phyloP scores from a whole-genome alignment of 2,329 filamentous ascomycete species.

The Penicillium sp. region DNA sequence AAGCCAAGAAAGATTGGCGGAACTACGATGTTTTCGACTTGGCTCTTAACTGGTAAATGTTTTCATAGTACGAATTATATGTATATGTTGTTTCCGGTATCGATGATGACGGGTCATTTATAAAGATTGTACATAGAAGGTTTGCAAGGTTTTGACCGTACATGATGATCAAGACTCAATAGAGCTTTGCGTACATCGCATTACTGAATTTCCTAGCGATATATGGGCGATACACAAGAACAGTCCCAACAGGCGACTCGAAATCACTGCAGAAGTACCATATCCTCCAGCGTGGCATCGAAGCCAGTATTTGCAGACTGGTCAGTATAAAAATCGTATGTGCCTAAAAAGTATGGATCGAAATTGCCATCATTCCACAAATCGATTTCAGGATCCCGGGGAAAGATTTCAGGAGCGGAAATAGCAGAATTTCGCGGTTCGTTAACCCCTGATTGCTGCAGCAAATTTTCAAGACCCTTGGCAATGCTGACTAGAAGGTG shows the following conservation, averaged over 20 bases:
- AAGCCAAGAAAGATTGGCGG: slow-evolving; percentile 27
- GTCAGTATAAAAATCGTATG: slow-evolving; percentile 4
- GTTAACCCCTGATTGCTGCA: too few relatives aligned
- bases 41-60: slow-evolving; percentile 32
- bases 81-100: too few relatives aligned
- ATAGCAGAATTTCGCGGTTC: too few relatives aligned
- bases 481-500: slow-evolving; percentile 26
- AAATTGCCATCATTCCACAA: not conserved
- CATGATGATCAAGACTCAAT: too few relatives aligned
- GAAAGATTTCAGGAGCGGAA: not conserved
- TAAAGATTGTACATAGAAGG: too few relatives aligned
- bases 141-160: too few relatives aligned
- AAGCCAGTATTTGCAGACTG: not conserved
- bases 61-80: too few relatives aligned
- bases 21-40: slow-evolving; percentile 41
- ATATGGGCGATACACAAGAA: too few relatives aligned
- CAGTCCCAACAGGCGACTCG: too few relatives aligned
- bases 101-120: too few relatives aligned
- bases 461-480: slow-evolving; percentile 22
- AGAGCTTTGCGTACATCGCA: too few relatives aligned
- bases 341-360: slow-evolving; percentile 2
- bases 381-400: not conserved
- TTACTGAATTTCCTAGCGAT: too few relatives aligned
- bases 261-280: not conserved
- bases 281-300: not conserved